Conservation (phyloP, 169 alveolate species). For the Plasmodium sp. region DNA sequence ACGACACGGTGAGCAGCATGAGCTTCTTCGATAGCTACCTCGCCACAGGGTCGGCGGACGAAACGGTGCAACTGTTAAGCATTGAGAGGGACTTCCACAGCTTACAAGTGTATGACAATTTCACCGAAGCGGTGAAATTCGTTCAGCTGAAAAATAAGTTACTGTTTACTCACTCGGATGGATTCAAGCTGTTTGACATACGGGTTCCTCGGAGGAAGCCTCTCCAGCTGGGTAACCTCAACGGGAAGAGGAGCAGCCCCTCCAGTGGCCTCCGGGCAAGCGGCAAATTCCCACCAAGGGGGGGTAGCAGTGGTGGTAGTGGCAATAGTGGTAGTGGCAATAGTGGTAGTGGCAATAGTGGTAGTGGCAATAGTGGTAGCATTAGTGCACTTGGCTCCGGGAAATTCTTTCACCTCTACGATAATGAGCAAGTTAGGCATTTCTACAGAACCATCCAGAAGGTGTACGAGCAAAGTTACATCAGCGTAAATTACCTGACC, state of each 20-base stretch:
- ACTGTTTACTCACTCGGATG: conserved; percentile 19
- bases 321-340: too few species aligned
- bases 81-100: conserved; percentile 69
- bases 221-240: conserved; percentile 5
- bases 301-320: too few species aligned
- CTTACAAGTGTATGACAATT: conserved; percentile 57
- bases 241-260: not conserved
- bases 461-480: not conserved
- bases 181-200: conserved; percentile 69
- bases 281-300: not conserved
- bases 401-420: not conserved
- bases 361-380: too few species aligned
- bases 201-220: conserved; percentile 67
- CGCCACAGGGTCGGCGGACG: conserved; percentile 82
- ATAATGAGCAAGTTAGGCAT: not conserved
- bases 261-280: not conserved
- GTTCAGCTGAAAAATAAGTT: conserved; percentile 32
- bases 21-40: conserved; percentile 67
- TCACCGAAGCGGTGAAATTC: conserved; percentile 1
- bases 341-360: too few species aligned
- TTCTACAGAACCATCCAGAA: not conserved
- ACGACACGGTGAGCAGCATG: conserved; percentile 78
- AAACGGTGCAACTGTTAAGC: conserved; percentile 78
- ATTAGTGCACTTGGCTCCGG: not conserved
- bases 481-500: conserved; percentile 4